Conservation (phyloP, 1,284 basidiomycete genomes). For the Leccinum fuscescens region DNA sequence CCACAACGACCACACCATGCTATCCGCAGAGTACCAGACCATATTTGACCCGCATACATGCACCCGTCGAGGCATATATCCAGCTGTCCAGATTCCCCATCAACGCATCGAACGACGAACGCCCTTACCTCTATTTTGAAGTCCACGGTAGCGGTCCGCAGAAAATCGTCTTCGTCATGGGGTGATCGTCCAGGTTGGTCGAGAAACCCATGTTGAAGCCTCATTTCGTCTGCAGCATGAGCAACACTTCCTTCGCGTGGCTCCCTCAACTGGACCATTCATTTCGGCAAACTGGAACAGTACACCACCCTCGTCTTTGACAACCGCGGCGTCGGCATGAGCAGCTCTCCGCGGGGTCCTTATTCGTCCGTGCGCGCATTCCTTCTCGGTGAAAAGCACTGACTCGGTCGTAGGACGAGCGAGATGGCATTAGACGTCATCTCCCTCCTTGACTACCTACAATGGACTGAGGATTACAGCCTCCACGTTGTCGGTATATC, state of each 20-base stretch:
- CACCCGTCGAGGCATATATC: constrained; percentile 67
- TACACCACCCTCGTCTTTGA: constrained; percentile 79
- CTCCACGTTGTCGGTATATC: constrained; percentile 79
- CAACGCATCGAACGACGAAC: constrained; percentile 62
- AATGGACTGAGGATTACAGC: constrained; percentile 63
- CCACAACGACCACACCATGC: constrained; percentile 3
- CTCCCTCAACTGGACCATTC: constrained; percentile 47
- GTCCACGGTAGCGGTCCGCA: constrained; percentile 65
- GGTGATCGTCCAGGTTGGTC: constrained; percentile 31
- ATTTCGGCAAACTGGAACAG: constrained; percentile 50
- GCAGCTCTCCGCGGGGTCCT: constrained; percentile 66
- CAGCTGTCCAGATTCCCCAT: constrained; percentile 55
- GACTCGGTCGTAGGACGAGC: constrained; percentile 45
- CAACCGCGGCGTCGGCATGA: constrained; percentile 85
- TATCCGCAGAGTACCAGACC: constrained; percentile 15
- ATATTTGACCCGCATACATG: constrained; percentile 48
- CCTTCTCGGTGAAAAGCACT: neutral
- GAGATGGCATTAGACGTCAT: constrained; percentile 80
- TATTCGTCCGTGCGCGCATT: constrained; percentile 46
- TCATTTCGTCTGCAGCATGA: constrained; percentile 41
- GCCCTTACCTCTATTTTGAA: constrained; percentile 75
- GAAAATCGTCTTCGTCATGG: constrained; percentile 74
- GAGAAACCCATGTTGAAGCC: neutral
- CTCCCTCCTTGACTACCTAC: constrained; percentile 67
- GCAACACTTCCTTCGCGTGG: constrained; percentile 66